phyloP scores from a whole-genome alignment of 257 asterid species.

The Eustoma russellianum region DNA sequence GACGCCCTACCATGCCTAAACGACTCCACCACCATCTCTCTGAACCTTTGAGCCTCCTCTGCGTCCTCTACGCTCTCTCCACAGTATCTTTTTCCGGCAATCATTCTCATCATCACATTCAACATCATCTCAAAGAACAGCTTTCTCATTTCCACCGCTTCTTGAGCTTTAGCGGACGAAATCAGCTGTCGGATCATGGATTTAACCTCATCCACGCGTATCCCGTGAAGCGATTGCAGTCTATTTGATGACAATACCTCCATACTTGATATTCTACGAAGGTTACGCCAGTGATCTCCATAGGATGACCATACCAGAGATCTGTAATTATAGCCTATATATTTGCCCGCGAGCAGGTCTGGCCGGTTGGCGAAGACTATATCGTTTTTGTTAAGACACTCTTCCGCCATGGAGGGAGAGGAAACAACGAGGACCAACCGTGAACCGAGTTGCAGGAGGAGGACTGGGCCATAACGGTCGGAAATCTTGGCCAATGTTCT shows the following conservation, averaged over 20 bases:
- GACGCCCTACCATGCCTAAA: slow-evolving; percentile 12
- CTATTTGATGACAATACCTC: slow-evolving; percentile 49
- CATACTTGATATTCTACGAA: slow-evolving; percentile 35
- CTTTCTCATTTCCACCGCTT: slow-evolving; percentile 35
- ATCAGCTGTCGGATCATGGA: slow-evolving; percentile 24
- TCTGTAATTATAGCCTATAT: slow-evolving; percentile 44
- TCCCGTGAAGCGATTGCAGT: slow-evolving; percentile 41
- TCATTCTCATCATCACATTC: slow-evolving; percentile 31
- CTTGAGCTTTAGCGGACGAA: slow-evolving; percentile 9
- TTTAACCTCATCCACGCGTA: slow-evolving; percentile 47
- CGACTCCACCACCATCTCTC: slow-evolving; percentile 15
- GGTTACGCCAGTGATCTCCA: slow-evolving; percentile 61
- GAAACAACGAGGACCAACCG: slow-evolving; percentile 65
- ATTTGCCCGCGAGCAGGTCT: slow-evolving; percentile 32
- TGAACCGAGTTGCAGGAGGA: slow-evolving; percentile 51
- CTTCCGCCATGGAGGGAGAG: slow-evolving; percentile 57
- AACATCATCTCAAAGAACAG: slow-evolving; percentile 24
- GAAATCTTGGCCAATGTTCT: slow-evolving; percentile 43
- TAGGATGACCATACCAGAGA: slow-evolving; percentile 44
- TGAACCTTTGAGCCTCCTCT: slow-evolving; percentile 14
- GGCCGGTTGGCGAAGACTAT: slow-evolving; percentile 60
- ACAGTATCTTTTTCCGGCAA: slow-evolving; percentile 32
- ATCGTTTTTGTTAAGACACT: slow-evolving; percentile 47
- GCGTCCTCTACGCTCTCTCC: slow-evolving; percentile 20
- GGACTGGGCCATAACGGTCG: slow-evolving; percentile 39